These are phyloP conservation scores for Ophiostoma sp. DNA, from an alignment of 2,329 filamentous ascomycete species.

Conservation along the genomic window DNA sequence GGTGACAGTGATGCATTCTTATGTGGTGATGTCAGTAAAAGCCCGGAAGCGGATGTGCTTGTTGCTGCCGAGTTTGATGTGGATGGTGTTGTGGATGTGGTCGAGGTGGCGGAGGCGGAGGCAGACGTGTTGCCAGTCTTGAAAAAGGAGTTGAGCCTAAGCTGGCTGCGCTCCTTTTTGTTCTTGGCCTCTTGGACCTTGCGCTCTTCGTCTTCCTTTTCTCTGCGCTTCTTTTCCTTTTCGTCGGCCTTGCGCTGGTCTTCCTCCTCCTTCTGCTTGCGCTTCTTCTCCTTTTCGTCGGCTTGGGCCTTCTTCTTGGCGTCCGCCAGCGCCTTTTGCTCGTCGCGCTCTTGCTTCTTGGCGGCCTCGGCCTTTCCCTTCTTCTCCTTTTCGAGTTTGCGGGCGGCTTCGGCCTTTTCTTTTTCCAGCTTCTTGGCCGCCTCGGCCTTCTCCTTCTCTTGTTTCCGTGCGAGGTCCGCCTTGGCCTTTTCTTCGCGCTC, in stretches of 20 bases:
- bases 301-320: constrained; percentile 34
- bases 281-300: constrained; percentile 32
- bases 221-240: constrained; percentile 43
- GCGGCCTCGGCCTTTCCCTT: constrained; percentile 32
- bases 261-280: constrained; percentile 39
- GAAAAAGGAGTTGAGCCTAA: constrained; percentile 46
- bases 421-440: constrained; percentile 26
- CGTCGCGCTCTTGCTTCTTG: constrained; percentile 31
- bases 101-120: background rate
- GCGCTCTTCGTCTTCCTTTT: constrained; percentile 49
- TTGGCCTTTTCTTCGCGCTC: constrained; percentile 39
- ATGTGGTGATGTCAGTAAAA: constrained; percentile 5
- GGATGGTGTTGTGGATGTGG: constrained; percentile 22
- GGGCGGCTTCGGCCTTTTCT: constrained; percentile 35
- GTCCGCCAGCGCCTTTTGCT: constrained; percentile 37
- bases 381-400: constrained; percentile 32
- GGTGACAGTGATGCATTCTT: background rate
- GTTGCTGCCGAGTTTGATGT: constrained; percentile 2
- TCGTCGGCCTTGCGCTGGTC: constrained; percentile 35
- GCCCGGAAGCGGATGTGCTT: constrained; percentile 4
- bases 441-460: constrained; percentile 34
- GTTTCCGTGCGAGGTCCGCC: constrained; percentile 36
- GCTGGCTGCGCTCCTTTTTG: constrained; percentile 46
- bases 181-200: constrained; percentile 41
- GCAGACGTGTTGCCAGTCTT: constrained; percentile 27